These are phyloP conservation scores for Penicillium sp. DNA, from an alignment of 2,329 filamentous ascomycete genomes.

Conservation along the genomic window DNA sequence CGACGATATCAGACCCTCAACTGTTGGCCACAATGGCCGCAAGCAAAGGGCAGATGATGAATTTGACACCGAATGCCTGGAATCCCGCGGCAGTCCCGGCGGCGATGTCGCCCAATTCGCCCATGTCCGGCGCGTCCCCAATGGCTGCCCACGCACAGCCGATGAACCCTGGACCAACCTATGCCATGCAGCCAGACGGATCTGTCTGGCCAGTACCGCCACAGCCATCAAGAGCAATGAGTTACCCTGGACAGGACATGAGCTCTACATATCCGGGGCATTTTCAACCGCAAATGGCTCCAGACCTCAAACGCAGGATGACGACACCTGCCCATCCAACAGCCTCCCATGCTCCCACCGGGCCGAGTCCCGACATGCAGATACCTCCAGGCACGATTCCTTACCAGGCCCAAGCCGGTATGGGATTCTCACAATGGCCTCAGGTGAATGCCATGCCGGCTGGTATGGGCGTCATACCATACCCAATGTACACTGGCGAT, in stretches of 20 bases:
- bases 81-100: slow-evolving; percentile 30
- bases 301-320: slow-evolving; percentile 41
- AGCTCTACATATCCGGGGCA: slow-evolving; percentile 29
- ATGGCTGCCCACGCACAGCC: slow-evolving; percentile 36
- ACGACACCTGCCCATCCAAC: slow-evolving; percentile 36
- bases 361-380: slow-evolving; percentile 27
- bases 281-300: slow-evolving; percentile 32
- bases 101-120: slow-evolving; percentile 29
- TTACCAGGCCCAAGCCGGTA: slow-evolving; percentile 31
- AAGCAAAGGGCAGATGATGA: slow-evolving; percentile 36
- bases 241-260: slow-evolving; percentile 38
- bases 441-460: slow-evolving; percentile 31
- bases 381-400: slow-evolving; percentile 28
- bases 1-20: slow-evolving; percentile 40
- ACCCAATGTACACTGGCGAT: slow-evolving; percentile 35
- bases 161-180: slow-evolving; percentile 31
- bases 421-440: slow-evolving; percentile 35
- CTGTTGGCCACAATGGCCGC: slow-evolving; percentile 36
- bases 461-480: slow-evolving; percentile 34
- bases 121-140: slow-evolving; percentile 33
- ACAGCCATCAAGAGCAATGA: slow-evolving; percentile 34
- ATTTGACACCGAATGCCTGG: slow-evolving; percentile 36
- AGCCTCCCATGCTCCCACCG: slow-evolving; percentile 29
- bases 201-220: slow-evolving; percentile 39
- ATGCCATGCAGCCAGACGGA: slow-evolving; percentile 39